phyloP scores from a whole-genome alignment of 108 stramenopile species.

The Cyclotella sp. region DNA sequence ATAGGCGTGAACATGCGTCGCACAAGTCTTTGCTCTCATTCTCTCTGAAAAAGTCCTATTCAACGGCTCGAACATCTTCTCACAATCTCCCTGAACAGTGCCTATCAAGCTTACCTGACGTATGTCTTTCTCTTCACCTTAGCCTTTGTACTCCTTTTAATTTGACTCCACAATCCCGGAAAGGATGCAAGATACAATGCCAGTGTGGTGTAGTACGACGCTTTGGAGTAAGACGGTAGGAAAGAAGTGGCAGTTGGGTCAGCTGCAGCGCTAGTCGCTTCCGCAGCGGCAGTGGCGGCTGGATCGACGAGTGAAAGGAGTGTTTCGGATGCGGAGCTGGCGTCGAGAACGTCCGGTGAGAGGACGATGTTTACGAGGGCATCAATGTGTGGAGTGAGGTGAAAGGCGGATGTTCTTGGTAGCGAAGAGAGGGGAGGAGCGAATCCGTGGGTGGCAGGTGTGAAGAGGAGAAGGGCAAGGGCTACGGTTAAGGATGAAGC shows the following conservation, averaged over 20 bases:
- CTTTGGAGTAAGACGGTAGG: conserved; percentile 75
- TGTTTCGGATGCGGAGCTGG: conserved; percentile 8
- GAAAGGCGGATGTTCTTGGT: not conserved
- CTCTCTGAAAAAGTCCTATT: no score
- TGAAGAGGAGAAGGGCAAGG: conserved; percentile 6
- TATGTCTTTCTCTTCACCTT: conserved; percentile 90
- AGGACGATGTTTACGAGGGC: conserved; percentile 5
- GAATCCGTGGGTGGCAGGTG: conserved; percentile 1
- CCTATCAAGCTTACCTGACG: conserved; percentile 56
- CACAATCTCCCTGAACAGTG: not conserved
- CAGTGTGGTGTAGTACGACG: conserved; percentile 91
- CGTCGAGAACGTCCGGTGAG: conserved; percentile 26
- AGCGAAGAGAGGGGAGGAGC: not conserved
- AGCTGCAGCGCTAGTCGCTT: not conserved
- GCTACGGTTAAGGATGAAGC: not conserved
- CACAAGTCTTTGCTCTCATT: no score
- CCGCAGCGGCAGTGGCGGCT: not conserved
- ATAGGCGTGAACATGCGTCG: no score
- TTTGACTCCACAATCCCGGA: conserved; percentile 91
- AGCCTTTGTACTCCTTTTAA: conserved; percentile 90
- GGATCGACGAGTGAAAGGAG: conserved; percentile 3
- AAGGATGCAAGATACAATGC: conserved; percentile 87
- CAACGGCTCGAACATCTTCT: no score
- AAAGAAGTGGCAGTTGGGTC: conserved; percentile 17
- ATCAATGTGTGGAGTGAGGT: not conserved